phyloP scores from a whole-genome alignment of 2,329 filamentous ascomycete genomes.

The Aspergillus sp. region DNA sequence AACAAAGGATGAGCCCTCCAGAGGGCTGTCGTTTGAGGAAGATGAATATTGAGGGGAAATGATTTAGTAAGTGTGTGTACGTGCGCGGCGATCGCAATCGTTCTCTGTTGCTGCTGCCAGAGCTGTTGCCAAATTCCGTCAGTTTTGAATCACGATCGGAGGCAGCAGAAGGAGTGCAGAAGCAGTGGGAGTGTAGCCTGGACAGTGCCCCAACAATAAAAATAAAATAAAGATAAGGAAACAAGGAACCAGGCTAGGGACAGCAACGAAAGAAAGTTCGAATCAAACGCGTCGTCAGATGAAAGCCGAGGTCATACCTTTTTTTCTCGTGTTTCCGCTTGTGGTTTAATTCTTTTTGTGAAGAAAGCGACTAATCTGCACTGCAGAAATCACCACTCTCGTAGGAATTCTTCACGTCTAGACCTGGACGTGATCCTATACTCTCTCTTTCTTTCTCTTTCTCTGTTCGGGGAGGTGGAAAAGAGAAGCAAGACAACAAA shows the following conservation, averaged over 20 bases:
- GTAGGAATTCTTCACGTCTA: neutral
- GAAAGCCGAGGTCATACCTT: neutral
- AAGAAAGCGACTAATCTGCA: slow-evolving; percentile 19
- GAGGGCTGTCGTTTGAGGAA: slow-evolving; percentile 10
- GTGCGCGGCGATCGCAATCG: slow-evolving; percentile 6
- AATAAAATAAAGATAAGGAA: no score
- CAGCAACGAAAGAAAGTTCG: no score
- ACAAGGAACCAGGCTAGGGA: no score
- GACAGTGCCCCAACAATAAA: no score
- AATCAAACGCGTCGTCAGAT: slow-evolving; percentile 1
- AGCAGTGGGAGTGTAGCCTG: no score
- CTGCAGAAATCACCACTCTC: slow-evolving; percentile 16
- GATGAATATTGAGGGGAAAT: neutral
- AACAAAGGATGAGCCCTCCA: slow-evolving; percentile 8
- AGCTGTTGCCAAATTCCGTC: slow-evolving; percentile 4
- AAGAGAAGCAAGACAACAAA: no score
- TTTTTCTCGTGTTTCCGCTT: slow-evolving; percentile 1
- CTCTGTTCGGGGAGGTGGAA: no score
- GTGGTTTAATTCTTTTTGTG: slow-evolving; percentile 1
- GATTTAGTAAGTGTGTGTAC: slow-evolving; percentile 1
- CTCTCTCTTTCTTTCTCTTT: no score
- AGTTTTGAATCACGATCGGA: slow-evolving; percentile 6
- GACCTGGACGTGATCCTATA: no score
- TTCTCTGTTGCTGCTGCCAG: slow-evolving; percentile 1
- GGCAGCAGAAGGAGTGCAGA: neutral